These are phyloP conservation scores for Quercus alba DNA, from an alignment of 306 rosid genomes.

Conservation along the genomic window DNA sequence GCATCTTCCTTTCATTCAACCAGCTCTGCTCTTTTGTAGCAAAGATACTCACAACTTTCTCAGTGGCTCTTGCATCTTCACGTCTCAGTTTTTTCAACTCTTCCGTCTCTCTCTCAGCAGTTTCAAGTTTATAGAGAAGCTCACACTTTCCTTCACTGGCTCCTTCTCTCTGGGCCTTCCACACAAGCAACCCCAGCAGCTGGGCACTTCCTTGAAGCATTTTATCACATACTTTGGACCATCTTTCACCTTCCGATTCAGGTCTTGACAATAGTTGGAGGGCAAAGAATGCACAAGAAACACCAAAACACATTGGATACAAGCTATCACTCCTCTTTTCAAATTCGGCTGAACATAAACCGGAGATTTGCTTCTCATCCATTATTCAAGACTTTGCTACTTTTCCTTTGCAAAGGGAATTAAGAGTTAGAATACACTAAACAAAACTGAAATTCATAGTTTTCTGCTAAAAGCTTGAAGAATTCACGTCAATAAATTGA, in stretches of 20 bases:
- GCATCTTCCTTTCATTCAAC: constrained; percentile 71
- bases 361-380: constrained; percentile 55
- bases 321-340: constrained; percentile 49
- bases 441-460: constrained; percentile 21
- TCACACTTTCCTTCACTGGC: constrained; percentile 27
- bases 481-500: constrained; percentile 21
- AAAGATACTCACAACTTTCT: constrained; percentile 89
- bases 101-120: constrained; percentile 59
- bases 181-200: constrained; percentile 71
- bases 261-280: constrained; percentile 55
- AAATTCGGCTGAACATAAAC: constrained; percentile 28
- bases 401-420: constrained; percentile 33
- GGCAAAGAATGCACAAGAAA: constrained; percentile 84
- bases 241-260: constrained; percentile 45
- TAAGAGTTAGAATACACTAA: constrained; percentile 22
- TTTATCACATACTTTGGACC: constrained; percentile 54
- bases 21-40: constrained; percentile 90
- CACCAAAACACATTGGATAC: constrained; percentile 78
- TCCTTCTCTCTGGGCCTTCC: constrained; percentile 67
- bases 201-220: constrained; percentile 88
- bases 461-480: background rate
- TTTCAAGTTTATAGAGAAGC: constrained; percentile 39
- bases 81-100: constrained; percentile 71
- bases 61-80: constrained; percentile 94
- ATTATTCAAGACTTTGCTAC: constrained; percentile 35